Evolutionary conservation across 2,329 filamentous ascomycete genomes (phyloP).

Genomic region (Chalaropsis ovoidea): DNA sequence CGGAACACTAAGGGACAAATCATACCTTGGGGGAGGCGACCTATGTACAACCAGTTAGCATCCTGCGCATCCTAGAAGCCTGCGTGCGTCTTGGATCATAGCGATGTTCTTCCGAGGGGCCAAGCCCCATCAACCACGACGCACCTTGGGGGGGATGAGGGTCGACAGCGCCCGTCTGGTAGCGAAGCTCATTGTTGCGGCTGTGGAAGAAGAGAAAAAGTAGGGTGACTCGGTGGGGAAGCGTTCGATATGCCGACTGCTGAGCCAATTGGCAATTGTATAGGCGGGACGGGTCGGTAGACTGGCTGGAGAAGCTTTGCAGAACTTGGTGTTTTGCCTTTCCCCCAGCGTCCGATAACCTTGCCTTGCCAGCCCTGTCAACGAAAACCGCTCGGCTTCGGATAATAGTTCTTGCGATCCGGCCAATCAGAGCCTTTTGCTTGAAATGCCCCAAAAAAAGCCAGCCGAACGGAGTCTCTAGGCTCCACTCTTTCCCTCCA

Average conservation of each 20-base stretch:
- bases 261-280: constrained; percentile 26
- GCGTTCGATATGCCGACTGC: constrained; percentile 24
- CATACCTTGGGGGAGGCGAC: constrained; percentile 77
- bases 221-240: constrained; percentile 9
- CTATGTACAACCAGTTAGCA: constrained; percentile 36
- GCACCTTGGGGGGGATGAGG: constrained; percentile 97
- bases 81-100: neutral
- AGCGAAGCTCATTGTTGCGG: constrained; percentile 68
- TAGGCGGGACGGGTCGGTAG: constrained; percentile 20
- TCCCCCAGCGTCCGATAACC: constrained; percentile 20
- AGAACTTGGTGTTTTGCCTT: constrained; percentile 21
- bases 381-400: constrained; percentile 43
- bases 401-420: constrained; percentile 37
- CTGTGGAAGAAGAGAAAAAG: neutral
- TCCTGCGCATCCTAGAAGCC: constrained; percentile 28
- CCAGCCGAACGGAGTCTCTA: too few species aligned
- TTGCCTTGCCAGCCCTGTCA: constrained; percentile 27
- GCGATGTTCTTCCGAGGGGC: neutral
- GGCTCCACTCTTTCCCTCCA: neutral
- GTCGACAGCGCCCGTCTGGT: constrained; percentile 87
- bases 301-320: constrained; percentile 26
- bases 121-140: constrained; percentile 28
- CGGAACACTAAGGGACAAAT: constrained; percentile 28
- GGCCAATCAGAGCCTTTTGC: constrained; percentile 35
- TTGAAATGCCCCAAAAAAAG: neutral